phyloP scores from a whole-genome alignment of 805 yeast species.

The Lachancea quebecensis region DNA sequence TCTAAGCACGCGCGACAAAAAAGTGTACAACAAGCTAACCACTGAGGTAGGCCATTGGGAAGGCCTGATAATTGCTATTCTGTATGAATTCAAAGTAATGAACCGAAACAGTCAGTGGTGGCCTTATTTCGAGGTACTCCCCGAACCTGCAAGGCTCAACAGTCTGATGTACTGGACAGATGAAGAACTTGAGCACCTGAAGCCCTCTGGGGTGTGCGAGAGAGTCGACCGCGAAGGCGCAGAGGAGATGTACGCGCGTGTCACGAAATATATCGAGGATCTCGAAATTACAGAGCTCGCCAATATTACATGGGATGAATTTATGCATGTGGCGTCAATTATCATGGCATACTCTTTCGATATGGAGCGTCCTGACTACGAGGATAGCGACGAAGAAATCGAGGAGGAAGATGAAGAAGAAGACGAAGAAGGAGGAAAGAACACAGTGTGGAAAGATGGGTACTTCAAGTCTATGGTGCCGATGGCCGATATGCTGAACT shows the following conservation, averaged over 20 bases:
- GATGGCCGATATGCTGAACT: slow-evolving; percentile 82
- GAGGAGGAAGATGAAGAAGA: slow-evolving; percentile 34
- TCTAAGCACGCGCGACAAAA: slow-evolving; percentile 33
- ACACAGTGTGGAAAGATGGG: slow-evolving; percentile 30
- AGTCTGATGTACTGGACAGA: slow-evolving; percentile 77
- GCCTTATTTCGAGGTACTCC: slow-evolving; percentile 67
- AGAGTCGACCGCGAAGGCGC: slow-evolving; percentile 71
- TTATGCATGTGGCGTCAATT: slow-evolving; percentile 66
- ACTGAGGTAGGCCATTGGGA: slow-evolving; percentile 61
- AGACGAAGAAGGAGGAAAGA: slow-evolving; percentile 30
- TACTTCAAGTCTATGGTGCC: slow-evolving; percentile 84
- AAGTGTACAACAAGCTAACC: slow-evolving; percentile 30
- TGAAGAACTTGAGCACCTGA: slow-evolving; percentile 46
- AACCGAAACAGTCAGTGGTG: slow-evolving; percentile 52
- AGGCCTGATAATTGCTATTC: slow-evolving; percentile 58
- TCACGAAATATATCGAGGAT: slow-evolving; percentile 19
- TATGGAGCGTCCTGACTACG: slow-evolving; percentile 38
- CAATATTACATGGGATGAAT: slow-evolving; percentile 45
- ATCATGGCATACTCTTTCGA: slow-evolving; percentile 92
- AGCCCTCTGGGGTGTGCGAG: slow-evolving; percentile 63
- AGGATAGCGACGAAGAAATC: slow-evolving; percentile 31
- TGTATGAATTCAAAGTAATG: slow-evolving; percentile 49
- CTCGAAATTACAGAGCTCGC: slow-evolving; percentile 34
- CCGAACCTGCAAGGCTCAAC: slow-evolving; percentile 42
- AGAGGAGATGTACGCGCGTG: slow-evolving; percentile 45